Evolutionary conservation across 129 eudicot genomes (phyloP).

Genomic region (Artemisia annua): DNA sequence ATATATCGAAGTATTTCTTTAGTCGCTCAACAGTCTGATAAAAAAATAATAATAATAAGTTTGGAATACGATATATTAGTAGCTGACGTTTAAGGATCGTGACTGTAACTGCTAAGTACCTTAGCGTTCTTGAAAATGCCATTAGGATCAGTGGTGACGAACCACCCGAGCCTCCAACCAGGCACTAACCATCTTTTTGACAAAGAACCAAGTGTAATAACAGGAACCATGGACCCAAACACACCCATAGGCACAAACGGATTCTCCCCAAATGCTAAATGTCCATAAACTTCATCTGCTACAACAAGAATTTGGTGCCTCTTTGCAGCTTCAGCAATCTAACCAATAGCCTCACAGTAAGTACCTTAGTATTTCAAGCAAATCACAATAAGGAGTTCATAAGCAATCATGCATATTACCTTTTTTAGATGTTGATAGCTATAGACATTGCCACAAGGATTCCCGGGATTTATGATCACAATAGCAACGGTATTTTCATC

Average conservation of each 20-base stretch:
- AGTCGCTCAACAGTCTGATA: slow-evolving; percentile 74
- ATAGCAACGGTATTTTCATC: slow-evolving; percentile 81
- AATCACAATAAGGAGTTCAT: too few species aligned
- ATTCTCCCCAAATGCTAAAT: slow-evolving; percentile 82
- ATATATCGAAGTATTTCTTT: slow-evolving; percentile 82
- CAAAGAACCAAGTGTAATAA: slow-evolving; percentile 86
- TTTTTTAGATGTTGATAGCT: slow-evolving; percentile 65
- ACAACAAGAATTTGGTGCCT: slow-evolving; percentile 59
- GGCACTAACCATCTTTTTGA: slow-evolving; percentile 99
- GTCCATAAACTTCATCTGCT: slow-evolving; percentile 99
- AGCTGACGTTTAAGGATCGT: background rate
- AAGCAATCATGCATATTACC: slow-evolving; percentile 32
- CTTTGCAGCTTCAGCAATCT: slow-evolving; percentile 89
- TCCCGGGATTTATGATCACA: slow-evolving; percentile 91
- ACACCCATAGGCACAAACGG: slow-evolving; percentile 95
- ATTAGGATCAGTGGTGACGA: slow-evolving; percentile 76
- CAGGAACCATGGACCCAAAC: slow-evolving; percentile 78
- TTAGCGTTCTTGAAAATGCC: slow-evolving; percentile 60
- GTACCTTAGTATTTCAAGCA: background rate
- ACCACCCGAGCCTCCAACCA: slow-evolving; percentile 98
- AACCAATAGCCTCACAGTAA: slow-evolving; percentile 13
- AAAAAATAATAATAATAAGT: background rate
- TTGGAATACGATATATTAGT: background rate
- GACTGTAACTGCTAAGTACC: slow-evolving; percentile 31
- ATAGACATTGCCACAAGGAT: slow-evolving; percentile 98